Conservation (phyloP, 2,329 filamentous ascomycete species). For the Onygenales sp. region DNA sequence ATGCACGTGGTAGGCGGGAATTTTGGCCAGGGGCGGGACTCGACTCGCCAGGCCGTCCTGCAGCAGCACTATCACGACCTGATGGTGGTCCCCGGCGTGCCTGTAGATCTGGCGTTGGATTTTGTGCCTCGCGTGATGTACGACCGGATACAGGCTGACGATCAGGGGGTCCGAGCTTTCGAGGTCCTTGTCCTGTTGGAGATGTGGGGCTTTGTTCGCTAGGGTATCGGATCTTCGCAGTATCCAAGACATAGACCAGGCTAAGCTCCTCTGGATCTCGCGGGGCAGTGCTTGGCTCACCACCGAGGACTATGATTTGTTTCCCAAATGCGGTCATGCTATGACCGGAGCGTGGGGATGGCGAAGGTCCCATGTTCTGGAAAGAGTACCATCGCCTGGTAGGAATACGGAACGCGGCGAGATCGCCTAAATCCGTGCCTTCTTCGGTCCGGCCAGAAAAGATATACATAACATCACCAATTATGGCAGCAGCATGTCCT, state of each 20-base stretch:
- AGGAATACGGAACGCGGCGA: conserved; percentile 74
- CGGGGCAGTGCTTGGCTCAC: conserved; percentile 83
- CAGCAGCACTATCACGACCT: conserved; percentile 32
- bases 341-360: conserved; percentile 86
- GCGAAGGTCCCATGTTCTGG: conserved; percentile 97
- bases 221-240: conserved; percentile 91
- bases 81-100: conserved; percentile 19
- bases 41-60: conserved; percentile 19
- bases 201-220: conserved; percentile 50
- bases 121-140: conserved; percentile 34
- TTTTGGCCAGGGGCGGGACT: conserved; percentile 30
- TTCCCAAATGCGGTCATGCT: conserved; percentile 96
- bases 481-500: conserved; percentile 85
- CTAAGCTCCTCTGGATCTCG: conserved; percentile 75
- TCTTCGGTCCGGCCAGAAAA: conserved; percentile 95
- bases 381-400: conserved; percentile 97
- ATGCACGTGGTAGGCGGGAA: conserved; percentile 52
- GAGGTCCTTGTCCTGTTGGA: conserved; percentile 31
- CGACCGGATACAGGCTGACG: conserved; percentile 32
- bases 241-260: conserved; percentile 86
- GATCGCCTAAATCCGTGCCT: conserved; percentile 80
- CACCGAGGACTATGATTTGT: conserved; percentile 82
- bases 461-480: conserved; percentile 98
- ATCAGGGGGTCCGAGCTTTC: conserved; percentile 34
- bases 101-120: conserved; percentile 25